phyloP scores from a whole-genome alignment of 2,329 filamentous ascomycete genomes.

The Fusarium caatingaense region DNA sequence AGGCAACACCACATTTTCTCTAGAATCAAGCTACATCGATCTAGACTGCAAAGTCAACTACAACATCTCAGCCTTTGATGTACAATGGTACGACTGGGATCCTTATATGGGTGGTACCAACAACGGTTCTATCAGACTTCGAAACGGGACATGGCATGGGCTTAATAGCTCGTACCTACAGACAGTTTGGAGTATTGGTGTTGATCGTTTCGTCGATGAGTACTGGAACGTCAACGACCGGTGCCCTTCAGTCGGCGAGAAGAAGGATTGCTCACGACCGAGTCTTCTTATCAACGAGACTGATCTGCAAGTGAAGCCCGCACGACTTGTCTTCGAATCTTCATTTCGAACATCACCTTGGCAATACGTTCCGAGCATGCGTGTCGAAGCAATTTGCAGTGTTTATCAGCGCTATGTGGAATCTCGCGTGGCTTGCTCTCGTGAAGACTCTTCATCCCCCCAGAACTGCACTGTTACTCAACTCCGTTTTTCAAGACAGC shows the following conservation, averaged over 20 bases:
- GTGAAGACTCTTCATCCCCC: neutral
- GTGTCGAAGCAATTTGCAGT: neutral
- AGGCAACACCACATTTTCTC: neutral
- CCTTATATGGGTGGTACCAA: neutral
- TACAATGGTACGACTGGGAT: neutral
- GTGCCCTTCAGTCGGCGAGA: neutral
- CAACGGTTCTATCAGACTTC: neutral
- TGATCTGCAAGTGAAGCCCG: neutral
- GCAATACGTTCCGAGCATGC: neutral
- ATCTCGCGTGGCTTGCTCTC: neutral
- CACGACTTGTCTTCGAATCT: neutral
- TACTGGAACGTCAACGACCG: neutral
- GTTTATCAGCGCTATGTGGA: neutral
- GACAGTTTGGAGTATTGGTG: neutral
- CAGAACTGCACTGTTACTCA: neutral
- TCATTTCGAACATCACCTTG: neutral
- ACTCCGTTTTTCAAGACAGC: neutral
- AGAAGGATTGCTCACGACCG: neutral
- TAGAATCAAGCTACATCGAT: neutral
- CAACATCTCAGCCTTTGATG: neutral
- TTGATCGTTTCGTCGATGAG: slow-evolving; percentile 4
- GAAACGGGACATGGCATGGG: slow-evolving; percentile 24
- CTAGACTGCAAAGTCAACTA: neutral
- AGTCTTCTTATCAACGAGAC: neutral
- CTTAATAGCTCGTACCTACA: neutral